Base-by-base conservation (phyloP, 305 asterid species). In the Fraxinus velutina region DNA sequence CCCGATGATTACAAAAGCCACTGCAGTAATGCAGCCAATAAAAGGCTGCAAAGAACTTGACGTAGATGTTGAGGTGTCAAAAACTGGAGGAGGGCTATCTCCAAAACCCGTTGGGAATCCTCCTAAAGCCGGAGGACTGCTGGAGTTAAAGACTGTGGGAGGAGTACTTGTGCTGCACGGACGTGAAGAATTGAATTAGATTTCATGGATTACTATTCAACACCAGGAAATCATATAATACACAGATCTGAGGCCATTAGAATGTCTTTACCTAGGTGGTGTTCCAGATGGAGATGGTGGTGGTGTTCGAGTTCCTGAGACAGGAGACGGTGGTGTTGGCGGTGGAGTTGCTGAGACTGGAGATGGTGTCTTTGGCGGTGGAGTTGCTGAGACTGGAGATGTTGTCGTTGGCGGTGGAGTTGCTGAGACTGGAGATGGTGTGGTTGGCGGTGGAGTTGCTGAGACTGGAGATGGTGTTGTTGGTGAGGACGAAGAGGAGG, bases 91-190 rank as follows among this genome's bases (percentile, higher is more conserved):
- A 52, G 89, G 87, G 84, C 79, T 79, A 15, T 85, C 92, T 1
- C 91, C 88, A 5, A 86, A 86, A 78, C 92, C 92, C 0, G 87
- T 39, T 78, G 86, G 76, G 72, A 88, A 84, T 44, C 84, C 89
- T 84, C 94, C 94, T 27, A 88, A 6, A 57, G 89, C 86, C 3
- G 97, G 96, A 55, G 66, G 96, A 88, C 84, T 87, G 79, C 88
- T 86, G 8, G 88, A 76, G 52, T 86, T 89, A 12, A 88, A 9
- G 57, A 81, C 75, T 1, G 86, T 10, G 75, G 97, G 97, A 83
- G 97, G 92, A 37, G 79, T 42, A 19, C 88, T 87, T 3, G 57
- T 55, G 60, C 94, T 88, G 90, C 64, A 83, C 68, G 34, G 34
- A 33, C 24, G 44, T 47, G 19, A 37, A 29, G 10, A 22, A 30